Evolutionary conservation across 148 eudicot species (phyloP), one percentile per base, ranked within the genome.

Genomic region (Salicornia ramosissima): DNA sequence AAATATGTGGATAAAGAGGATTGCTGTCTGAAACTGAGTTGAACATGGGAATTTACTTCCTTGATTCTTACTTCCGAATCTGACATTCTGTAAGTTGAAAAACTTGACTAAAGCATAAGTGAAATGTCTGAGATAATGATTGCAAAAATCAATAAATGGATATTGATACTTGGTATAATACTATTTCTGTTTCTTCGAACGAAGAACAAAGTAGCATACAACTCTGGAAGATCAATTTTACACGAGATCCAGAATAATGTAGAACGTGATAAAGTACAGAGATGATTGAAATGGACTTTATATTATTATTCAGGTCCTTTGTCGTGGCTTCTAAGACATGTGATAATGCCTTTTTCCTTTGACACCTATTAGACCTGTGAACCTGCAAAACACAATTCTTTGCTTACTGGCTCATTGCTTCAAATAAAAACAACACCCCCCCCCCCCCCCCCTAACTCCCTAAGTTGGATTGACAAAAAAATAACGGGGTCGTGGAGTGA

Each of bases 391-490:
- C 5, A 11, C 5, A 40, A 36, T 13, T 73, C 15, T 67, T 63
- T 51, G 68, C 59, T 73, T 30, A 64, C 29, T 43, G 22, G 52
- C n/a, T 40, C 64, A 26, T 5, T 71, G 36, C 29, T 26, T 64
- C 28, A 64, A 49, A 64, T 51, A 26, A 42, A 25, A 63, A 36
- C 4, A 36, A 36, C 40, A 36, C n/a, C n/a, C n/a, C n/a, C n/a
- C n/a, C n/a, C n/a, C n/a, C n/a, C n/a, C n/a, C n/a, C n/a, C n/a
- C n/a, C n/a, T 36, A 3, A 36, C 40, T 36, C 45, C 5, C 10
- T 5, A 21, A 5, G 22, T 47, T 24, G 34, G 63, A 54, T 54
- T 40, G 64, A 57, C 5, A 24, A 69, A 26, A 26, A 51, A 30
- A 53, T 36, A 36, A 36, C 8, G 40, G 59, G 24, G 42, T 33